Percentiles rank a stretch among this genome's conserved stretches.
Evolutionary conservation across 2,329 filamentous ascomycete species (phyloP).

Genomic region (Penicillium sclerotigenum): DNA sequence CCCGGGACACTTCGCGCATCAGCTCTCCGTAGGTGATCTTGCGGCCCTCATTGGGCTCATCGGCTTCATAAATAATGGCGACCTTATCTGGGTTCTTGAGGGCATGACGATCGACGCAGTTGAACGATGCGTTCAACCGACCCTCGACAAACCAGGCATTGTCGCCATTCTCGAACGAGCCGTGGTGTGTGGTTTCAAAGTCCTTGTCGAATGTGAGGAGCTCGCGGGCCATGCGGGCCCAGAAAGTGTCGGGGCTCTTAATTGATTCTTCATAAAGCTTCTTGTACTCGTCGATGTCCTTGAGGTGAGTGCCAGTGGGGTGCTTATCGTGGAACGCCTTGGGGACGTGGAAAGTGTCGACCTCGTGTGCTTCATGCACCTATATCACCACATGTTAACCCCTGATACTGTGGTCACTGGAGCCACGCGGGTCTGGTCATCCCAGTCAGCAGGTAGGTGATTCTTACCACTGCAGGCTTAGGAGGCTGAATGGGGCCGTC

Average conservation of each 20-base stretch:
- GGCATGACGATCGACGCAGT: constrained; percentile 96
- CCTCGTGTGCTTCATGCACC: constrained; percentile 48
- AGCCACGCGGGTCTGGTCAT: background rate
- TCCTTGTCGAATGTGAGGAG: constrained; percentile 86
- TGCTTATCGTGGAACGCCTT: constrained; percentile 58
- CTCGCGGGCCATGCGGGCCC: constrained; percentile 80
- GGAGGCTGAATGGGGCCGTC: constrained; percentile 34
- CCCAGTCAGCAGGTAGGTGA: background rate
- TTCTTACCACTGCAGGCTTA: constrained; percentile 43
- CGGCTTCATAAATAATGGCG: constrained; percentile 98
- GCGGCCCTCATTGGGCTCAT: constrained; percentile 82
- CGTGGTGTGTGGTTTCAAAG: constrained; percentile 82
- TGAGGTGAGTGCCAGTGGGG: constrained; percentile 58
- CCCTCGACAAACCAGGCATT: constrained; percentile 94
- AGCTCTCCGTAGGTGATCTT: constrained; percentile 92
- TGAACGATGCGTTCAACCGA: constrained; percentile 91
- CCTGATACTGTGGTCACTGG: background rate
- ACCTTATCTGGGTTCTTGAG: constrained; percentile 88
- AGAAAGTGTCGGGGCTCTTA: constrained; percentile 82
- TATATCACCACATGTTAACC: constrained; percentile 21
- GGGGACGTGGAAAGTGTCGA: constrained; percentile 55
- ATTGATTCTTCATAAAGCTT: constrained; percentile 78
- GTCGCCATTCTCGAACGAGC: constrained; percentile 75
- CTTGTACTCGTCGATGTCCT: constrained; percentile 61
- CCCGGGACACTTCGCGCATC: constrained; percentile 82